Base-by-base conservation (phyloP, 1,139 yeast genomes). In the Suhomyces panamericanus region DNA sequence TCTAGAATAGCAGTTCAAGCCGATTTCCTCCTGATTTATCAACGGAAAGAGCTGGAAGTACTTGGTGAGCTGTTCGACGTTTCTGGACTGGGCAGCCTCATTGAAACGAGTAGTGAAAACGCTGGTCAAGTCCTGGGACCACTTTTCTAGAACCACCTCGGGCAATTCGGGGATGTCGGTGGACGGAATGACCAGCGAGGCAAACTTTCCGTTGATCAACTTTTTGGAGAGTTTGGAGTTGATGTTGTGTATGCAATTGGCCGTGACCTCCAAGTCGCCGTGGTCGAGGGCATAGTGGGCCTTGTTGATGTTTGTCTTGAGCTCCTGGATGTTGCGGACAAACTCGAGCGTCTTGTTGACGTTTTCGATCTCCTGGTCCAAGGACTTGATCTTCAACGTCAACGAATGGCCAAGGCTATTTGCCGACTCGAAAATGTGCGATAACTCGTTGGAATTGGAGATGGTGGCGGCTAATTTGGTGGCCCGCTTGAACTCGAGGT, bases 121-220 rank as follows among this genome's bases (percentile, higher is more conserved):
- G 2, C 62, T 62, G 2, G 81, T 81, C 47, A 91, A 70, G 36
- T 81, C 75, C 1, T 67, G 68, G 4, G 81, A 76, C 79, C 95
- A 88, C 14, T 70, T 71, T 1, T 67, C 60, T 1, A 93, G 59
- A 0, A 87, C 69, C 1, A 68, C 75, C 12, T 66, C 62, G 0
- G 99, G 98, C 42, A 78, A 69, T 45, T 88, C 96, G 0, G 97
- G 96, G n/a, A 90, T 76, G 43, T 88, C 95, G 8, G 87, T 75
- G 0, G 96, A 83, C 0, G 99, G 99, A n/a, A 93, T 93, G 57
- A 87, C 88, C 38, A 77, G 81, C 41, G 83, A 78, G 2, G 96
- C 93, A 63, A 85, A 90, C 46, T 77, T 71, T n/a, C 96, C 91
- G 11, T 64, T 54, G 10, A 77, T 70, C 17, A 87, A 60, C 2